Percentiles rank a stretch among this genome's conserved stretches.
Evolutionary conservation across 2,329 filamentous ascomycete genomes (phyloP).

Genomic region (Talaromyces sp.): DNA sequence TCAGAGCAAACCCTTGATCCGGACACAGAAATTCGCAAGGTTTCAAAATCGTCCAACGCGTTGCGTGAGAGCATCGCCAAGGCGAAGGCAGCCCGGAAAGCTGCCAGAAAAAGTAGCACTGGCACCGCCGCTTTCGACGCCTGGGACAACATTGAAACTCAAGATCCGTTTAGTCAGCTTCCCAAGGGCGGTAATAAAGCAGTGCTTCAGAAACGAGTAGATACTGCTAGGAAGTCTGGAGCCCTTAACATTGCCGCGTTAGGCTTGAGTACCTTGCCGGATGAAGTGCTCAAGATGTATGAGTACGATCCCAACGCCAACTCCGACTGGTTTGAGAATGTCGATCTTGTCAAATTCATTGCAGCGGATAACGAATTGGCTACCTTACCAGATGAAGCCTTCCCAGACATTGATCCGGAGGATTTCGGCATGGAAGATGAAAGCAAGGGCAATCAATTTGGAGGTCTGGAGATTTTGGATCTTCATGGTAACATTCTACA

Average conservation of each 20-base stretch:
- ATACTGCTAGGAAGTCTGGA: slow-evolving; percentile 70
- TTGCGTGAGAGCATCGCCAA: slow-evolving; percentile 89
- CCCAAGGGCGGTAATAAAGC: slow-evolving; percentile 59
- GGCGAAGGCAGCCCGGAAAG: slow-evolving; percentile 76
- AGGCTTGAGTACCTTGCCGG: slow-evolving; percentile 72
- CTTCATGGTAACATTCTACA: slow-evolving; percentile 79
- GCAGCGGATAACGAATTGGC: slow-evolving; percentile 88
- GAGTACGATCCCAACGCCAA: slow-evolving; percentile 65
- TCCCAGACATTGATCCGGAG: slow-evolving; percentile 65
- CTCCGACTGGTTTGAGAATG: slow-evolving; percentile 82
- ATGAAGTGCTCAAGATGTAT: slow-evolving; percentile 87
- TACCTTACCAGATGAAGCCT: slow-evolving; percentile 67
- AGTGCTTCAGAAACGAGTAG: slow-evolving; percentile 69
- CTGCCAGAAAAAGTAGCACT: slow-evolving; percentile 35
- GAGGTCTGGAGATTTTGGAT: slow-evolving; percentile 74
- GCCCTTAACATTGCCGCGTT: slow-evolving; percentile 85
- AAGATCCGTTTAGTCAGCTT: slow-evolving; percentile 57
- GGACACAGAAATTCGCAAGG: slow-evolving; percentile 39
- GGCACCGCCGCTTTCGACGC: slow-evolving; percentile 22
- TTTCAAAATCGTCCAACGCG: slow-evolving; percentile 69
- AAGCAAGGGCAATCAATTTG: slow-evolving; percentile 70
- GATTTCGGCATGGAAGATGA: slow-evolving; percentile 63
- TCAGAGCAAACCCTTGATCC: slow-evolving; percentile 31
- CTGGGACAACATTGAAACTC: slow-evolving; percentile 49
- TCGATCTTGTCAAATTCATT: slow-evolving; percentile 79